A percentile compares a stretch with the other conserved stretches of the same genome.
phyloP scores from a whole-genome alignment of 257 asterid genomes.

The Sherardia arvensis region DNA sequence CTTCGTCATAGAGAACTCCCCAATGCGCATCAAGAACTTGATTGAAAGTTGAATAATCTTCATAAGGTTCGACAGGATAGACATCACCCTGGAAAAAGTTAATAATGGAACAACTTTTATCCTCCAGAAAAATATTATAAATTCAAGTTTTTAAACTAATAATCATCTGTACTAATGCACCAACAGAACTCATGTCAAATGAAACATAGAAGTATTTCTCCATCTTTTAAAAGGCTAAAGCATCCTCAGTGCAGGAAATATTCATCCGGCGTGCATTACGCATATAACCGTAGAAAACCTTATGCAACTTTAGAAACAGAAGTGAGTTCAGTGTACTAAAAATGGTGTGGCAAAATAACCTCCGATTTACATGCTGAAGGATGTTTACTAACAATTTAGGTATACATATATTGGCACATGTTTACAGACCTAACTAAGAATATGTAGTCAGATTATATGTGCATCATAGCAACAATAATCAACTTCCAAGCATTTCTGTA shows the following conservation, averaged over 20 bases:
- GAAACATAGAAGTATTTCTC: neutral
- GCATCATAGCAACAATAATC: constrained; percentile 4
- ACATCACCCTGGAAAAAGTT: constrained; percentile 67
- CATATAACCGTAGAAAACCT: neutral
- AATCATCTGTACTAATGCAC: neutral
- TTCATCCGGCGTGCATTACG: neutral
- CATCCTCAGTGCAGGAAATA: neutral
- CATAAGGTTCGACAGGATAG: constrained; percentile 73
- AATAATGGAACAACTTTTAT: constrained; percentile 6
- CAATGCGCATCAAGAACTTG: constrained; percentile 82
- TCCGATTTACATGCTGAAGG: neutral
- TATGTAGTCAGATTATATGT: neutral
- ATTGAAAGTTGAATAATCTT: constrained; percentile 29
- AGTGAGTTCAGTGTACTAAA: neutral
- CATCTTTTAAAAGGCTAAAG: neutral
- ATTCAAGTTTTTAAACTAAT: neutral
- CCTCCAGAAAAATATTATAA: constrained; percentile 5
- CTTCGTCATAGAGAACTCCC: constrained; percentile 72
- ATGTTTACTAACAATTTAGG: neutral
- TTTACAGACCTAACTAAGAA: neutral
- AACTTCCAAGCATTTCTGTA: constrained; percentile 21
- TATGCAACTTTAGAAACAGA: neutral
- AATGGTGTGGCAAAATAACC: neutral
- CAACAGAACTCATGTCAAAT: neutral
- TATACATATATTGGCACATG: neutral